Base-by-base conservation (phyloP, 306 rosid genomes). In the Alnus glutinosa region DNA sequence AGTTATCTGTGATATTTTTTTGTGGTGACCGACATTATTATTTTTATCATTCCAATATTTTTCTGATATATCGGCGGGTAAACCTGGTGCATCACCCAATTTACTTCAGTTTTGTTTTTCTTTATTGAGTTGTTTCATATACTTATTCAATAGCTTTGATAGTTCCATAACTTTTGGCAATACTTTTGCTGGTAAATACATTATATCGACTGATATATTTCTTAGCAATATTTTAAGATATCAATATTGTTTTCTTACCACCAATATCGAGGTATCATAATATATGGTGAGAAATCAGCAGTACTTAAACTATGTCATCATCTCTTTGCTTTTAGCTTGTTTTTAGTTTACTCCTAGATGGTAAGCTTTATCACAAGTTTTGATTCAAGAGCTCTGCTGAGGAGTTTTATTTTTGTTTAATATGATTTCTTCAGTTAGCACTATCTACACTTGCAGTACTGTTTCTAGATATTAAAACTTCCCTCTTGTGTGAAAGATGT, bases 401-500 rank as follows among this genome's bases (percentile, higher is more conserved):
- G 71, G 71, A 18, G 2, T 39, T 67, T 67, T 16, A 18, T 8
- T 67, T 15, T 67, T 67, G 23, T 18, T 18, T 67, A 39, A 39
- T 39, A 16, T 67, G 32, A 10, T 39, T 67, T 16, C 71, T 32
- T 67, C 47, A 37, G 9, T 67, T 37, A 67, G 50, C 71, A 67
- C 42, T 39, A 16, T 39, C 15, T 8, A 39, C 2, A 5, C 36
- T 44, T 67, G 69, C 18, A 55, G 71, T 42, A 42, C 46, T 42
- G 63, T 80, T 52, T 55, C 50, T 70, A 18, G 74, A 6, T 39
- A 42, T 79, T 55, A 39, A n/a, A 69, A 67, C 77, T 28, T 19
- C 69, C 71, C 15, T 77, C 80, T 71, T 74, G 76, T 63, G 75
- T 84, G 62, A 78, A 77, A 96, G 99, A 83, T 91, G 97, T 75